Evolutionary conservation across 495 filamentous ascomycete genomes (phyloP), one percentile per base, ranked within the genome.

Genomic region (Apodospora peruviana): DNA sequence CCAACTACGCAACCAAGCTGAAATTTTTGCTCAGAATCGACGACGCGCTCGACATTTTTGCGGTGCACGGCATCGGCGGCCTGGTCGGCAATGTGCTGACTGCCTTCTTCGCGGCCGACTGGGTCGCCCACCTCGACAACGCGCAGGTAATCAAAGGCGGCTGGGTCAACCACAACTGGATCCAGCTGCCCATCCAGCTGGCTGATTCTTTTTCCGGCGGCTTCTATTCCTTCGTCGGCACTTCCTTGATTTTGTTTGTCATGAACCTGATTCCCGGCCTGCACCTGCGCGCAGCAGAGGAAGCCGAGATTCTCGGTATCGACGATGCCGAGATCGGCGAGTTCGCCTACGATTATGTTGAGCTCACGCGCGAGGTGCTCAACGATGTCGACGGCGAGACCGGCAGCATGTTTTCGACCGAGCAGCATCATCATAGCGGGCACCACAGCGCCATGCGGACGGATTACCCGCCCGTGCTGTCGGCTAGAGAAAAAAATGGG

Each of bases 301-400:
- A 94, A 50, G 85, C 89, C 25, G 91, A 97, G 68, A 83, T 95
- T 32, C 72, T 91, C 45, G 91, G 91, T 55, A 91, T 96, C 51
- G 91, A 97, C 62, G 91, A 96, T 63, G 84, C 87, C 23, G 90
- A 97, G 72, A 91, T 96, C 62, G 91, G 91, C 64, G 91, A 97
- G 73, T 97, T 96, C 68, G 91, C 91, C 21, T 96, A 96, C 60
- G 91, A 97, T 66, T 97, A 95, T 57, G 91, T 97, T 55, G 91
- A 97, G 71, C 74, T 96, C 50, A 87, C 82, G 34, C 81, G 91
- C 43, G 93, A 96, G 56, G 84, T 95, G 40, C 71, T 88, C 50
- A 82, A 80, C 54, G 73, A 82, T 10, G 75, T 80, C n/a, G 74
- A 73, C 14, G 62, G 46, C 16, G 71, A 73, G 43, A 57, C 52